Evolutionary conservation across 257 asterid genomes (phyloP).

Genomic region (Jacaranda mimosifolia): DNA sequence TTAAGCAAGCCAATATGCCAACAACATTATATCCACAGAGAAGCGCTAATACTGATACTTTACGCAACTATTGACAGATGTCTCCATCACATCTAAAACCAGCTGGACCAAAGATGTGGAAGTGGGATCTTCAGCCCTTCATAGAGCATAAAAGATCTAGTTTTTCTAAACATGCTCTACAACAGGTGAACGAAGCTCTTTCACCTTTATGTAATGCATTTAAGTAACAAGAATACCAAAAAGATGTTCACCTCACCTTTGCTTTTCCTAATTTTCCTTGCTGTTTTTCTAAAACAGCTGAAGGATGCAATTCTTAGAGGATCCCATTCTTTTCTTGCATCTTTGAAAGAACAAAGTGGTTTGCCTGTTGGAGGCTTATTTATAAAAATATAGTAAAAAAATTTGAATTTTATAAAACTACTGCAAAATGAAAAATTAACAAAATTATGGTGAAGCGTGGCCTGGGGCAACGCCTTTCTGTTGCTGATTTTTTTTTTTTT

Average conservation of each 20-base stretch:
- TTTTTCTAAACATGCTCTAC: constrained; percentile 47
- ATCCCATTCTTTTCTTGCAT: constrained; percentile 50
- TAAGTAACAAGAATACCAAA: constrained; percentile 1
- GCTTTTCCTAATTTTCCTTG: constrained; percentile 29
- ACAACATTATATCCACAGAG: background rate
- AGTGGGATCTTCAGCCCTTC: constrained; percentile 69
- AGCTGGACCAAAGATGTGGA: constrained; percentile 47
- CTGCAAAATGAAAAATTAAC: too few species aligned
- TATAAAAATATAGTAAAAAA: too few species aligned
- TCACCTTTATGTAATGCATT: constrained; percentile 16
- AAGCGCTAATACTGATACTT: constrained; percentile 32
- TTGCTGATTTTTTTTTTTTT: too few species aligned
- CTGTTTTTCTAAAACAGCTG: constrained; percentile 50
- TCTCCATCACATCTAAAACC: constrained; percentile 44
- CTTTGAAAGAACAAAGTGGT: constrained; percentile 67
- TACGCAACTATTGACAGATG: constrained; percentile 38
- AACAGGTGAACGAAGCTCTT: constrained; percentile 48
- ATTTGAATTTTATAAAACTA: too few species aligned
- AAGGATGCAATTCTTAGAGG: constrained; percentile 60
- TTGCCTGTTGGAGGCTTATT: constrained; percentile 44
- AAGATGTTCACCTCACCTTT: background rate
- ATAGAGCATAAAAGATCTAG: constrained; percentile 54
- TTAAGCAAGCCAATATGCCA: background rate
- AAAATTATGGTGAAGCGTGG: too few species aligned
- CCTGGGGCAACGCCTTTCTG: too few species aligned